These are phyloP conservation scores for Aspergillus texensis DNA, from an alignment of 2,329 filamentous ascomycete species.

Conservation along the genomic window DNA sequence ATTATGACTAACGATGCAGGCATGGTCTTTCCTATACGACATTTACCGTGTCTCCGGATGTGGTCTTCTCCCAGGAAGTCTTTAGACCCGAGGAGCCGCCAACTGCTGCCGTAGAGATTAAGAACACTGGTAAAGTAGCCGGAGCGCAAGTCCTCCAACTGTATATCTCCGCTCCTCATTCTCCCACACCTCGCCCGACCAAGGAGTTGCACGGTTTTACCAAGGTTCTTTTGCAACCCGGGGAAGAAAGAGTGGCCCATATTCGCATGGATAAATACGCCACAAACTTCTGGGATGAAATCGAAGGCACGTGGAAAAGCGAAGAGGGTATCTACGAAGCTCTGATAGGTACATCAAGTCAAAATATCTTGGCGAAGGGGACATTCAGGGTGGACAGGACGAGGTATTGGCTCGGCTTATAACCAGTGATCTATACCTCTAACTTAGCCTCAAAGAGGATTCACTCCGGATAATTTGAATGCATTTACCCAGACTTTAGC, in stretches of 20 bases:
- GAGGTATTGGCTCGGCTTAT: constrained; percentile 28
- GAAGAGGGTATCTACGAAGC: constrained; percentile 43
- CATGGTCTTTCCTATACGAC: constrained; percentile 75
- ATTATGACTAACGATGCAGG: constrained; percentile 32
- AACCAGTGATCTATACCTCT: not conserved
- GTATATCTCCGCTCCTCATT: constrained; percentile 33
- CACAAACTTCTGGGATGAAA: constrained; percentile 48
- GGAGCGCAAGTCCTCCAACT: constrained; percentile 58
- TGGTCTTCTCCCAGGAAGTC: constrained; percentile 19
- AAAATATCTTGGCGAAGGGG: constrained; percentile 24
- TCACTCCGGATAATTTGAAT: not conserved
- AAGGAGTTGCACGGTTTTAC: constrained; percentile 51
- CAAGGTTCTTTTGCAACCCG: constrained; percentile 44
- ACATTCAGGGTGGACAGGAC: constrained; percentile 23
- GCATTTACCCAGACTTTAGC: not conserved
- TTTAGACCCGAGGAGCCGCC: constrained; percentile 49
- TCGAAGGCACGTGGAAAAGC: constrained; percentile 42
- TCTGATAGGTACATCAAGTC: constrained; percentile 38
- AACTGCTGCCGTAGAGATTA: constrained; percentile 47
- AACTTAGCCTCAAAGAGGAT: not conserved
- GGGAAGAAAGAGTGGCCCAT: constrained; percentile 35
- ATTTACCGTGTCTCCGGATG: constrained; percentile 57
- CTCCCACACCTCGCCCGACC: constrained; percentile 37
- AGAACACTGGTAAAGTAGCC: constrained; percentile 55
- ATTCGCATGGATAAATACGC: constrained; percentile 39